These are phyloP conservation scores for Paratinospora sagittata DNA, from an alignment of 164 flowering plant genomes.

Conservation along the genomic window DNA sequence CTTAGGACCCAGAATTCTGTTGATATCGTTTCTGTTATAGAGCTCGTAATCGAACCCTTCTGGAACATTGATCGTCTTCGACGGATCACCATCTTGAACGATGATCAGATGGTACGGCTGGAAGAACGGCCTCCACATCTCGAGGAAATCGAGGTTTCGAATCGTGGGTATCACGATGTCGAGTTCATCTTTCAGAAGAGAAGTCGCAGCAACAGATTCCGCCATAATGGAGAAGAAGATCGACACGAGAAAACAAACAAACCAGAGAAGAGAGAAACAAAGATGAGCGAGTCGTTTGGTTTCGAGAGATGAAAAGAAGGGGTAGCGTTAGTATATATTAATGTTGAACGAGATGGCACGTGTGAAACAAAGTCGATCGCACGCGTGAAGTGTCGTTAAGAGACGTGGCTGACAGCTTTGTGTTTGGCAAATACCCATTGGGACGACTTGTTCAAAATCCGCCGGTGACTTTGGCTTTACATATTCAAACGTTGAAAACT, in stretches of 20 bases:
- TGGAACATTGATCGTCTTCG: constrained; percentile 62
- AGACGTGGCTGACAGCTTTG: constrained; percentile 2
- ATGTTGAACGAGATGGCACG: constrained; percentile 5
- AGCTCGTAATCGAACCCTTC: constrained; percentile 89
- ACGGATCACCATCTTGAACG: constrained; percentile 80
- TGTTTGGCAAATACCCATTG: not conserved
- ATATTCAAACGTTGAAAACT: not conserved
- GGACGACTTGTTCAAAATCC: constrained; percentile 21
- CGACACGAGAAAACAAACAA: too few species aligned
- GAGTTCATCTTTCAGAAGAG: constrained; percentile 65
- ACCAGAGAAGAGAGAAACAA: not conserved
- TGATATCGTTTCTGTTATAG: constrained; percentile 71
- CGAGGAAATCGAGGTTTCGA: constrained; percentile 70
- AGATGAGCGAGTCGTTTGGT: not conserved
- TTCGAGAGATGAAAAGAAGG: not conserved
- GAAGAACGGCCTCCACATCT: constrained; percentile 88
- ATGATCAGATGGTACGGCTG: constrained; percentile 73
- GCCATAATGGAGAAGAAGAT: not conserved
- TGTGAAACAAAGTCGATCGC: not conserved
- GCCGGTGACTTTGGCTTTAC: constrained; percentile 12
- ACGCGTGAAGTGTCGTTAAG: not conserved
- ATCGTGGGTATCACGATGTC: constrained; percentile 86
- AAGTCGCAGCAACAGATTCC: constrained; percentile 24
- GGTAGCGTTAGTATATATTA: not conserved
- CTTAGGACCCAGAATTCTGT: constrained; percentile 67